phyloP scores from a whole-genome alignment of 192 early-diverging fungal species.

The Cladochytrium replicatum region DNA sequence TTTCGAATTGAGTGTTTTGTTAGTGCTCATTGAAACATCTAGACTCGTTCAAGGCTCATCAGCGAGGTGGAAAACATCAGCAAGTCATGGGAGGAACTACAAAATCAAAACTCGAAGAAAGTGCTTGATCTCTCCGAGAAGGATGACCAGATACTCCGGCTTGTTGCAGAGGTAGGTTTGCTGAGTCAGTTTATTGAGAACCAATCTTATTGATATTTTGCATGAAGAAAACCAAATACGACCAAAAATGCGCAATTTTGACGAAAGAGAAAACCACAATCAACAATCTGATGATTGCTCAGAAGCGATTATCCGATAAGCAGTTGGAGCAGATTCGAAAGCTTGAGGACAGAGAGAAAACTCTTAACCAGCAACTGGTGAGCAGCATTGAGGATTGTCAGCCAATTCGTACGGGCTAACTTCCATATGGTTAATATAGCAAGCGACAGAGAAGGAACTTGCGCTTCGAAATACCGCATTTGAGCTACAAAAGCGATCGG shows the following conservation, averaged over 20 bases:
- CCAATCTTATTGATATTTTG: not conserved
- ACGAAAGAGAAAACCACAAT: conserved; percentile 60
- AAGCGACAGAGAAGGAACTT: conserved; percentile 53
- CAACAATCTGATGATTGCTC: conserved; percentile 51
- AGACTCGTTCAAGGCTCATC: conserved; percentile 46
- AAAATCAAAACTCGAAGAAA: conserved; percentile 73
- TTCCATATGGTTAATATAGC: no score
- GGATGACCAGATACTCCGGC: conserved; percentile 66
- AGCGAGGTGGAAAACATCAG: conserved; percentile 58
- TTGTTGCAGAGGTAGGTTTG: conserved; percentile 67
- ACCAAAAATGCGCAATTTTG: conserved; percentile 68
- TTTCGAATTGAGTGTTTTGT: no score
- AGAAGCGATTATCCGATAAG: conserved; percentile 67
- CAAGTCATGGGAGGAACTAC: conserved; percentile 62
- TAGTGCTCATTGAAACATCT: no score
- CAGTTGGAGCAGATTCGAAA: conserved; percentile 75
- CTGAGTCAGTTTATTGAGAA: not conserved
- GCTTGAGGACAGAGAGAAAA: conserved; percentile 71
- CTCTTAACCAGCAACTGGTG: conserved; percentile 57
- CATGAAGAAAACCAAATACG: conserved; percentile 61
- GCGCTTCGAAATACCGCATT: conserved; percentile 38
- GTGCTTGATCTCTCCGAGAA: conserved; percentile 66
- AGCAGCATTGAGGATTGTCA: conserved; percentile 6
- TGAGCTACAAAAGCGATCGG: conserved; percentile 38
- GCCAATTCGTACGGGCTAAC: not conserved